Evolutionary conservation across 805 yeast genomes (phyloP), one percentile per base, ranked within the genome.

Genomic region (Starmerella scarabaei): DNA sequence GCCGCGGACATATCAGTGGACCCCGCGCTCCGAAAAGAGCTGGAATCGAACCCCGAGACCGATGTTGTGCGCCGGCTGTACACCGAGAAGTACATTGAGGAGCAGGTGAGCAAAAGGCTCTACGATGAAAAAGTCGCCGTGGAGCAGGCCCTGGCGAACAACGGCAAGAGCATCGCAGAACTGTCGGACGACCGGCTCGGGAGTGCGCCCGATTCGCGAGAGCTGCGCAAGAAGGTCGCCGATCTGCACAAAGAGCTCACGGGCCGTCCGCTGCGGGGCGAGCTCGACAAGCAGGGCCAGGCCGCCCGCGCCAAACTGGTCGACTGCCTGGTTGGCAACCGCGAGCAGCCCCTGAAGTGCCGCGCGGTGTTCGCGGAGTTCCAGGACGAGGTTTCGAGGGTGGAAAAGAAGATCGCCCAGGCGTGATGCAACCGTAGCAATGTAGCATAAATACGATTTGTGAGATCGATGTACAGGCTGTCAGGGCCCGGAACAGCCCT

Each of bases 11-110:
- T 60, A 15, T 54, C 52, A 41, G 56, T 61, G 33, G 57, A 61
- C 19, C 50, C 50, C 28, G 46, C 49, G 15, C 51, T 62, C 33
- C 46, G 57, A 24, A 48, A 42, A 32, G 56, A 55, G 30, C 55
- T 62, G 29, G 62, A 58, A 36, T 45, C 57, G 30, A 33, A 50
- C 20, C 47, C 59, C 19, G 56, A 57, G 52, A 54, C 65, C 30
- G 64, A 62, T 44, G 56, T 54, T 43, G 55, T 63, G 17, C 61
- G 66, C 31, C 38, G 51, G 18, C 62, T 60, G 34, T 51, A 49
- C 39, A 33, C 54, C 7, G 58, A 56, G 16, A 53, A 54, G 43
- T 47, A 53, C 40, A 53, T 62, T 37, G 64, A 62, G 49, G 59
- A 58, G 14, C 45, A 47, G 38, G 63, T 62, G 7, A 42, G 59